Base-by-base conservation (phyloP, 1,284 basidiomycete species). In the Leccinum proliferum region DNA sequence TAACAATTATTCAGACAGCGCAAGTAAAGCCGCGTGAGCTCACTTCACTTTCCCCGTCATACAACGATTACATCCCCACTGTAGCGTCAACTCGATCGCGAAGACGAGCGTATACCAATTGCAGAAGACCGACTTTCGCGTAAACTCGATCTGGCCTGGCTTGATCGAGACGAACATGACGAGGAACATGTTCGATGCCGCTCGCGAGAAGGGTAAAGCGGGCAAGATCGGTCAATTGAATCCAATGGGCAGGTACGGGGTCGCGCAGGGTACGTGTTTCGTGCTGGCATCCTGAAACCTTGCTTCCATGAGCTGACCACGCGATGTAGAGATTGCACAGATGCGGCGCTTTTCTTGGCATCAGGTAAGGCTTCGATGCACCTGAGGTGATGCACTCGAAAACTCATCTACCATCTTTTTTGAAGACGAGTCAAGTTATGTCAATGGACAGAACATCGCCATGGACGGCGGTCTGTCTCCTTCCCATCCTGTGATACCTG, bases 91-190 rank as follows among this genome's bases (percentile, higher is more conserved):
- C 74, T 93, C 87, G 55, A 85, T 97, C 64, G 94, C 93, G 4
- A 85, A 93, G 69, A 93, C 90, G 1, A 81, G 87, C 7, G 83
- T 88, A 1, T 93, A 90, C 74, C 92, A 94, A 73, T 81, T 96
- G n/a, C 82, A 86, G 64, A 88, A 83, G 67, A 88, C 87, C 2
- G 91, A 93, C 73, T 82, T 98, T 65, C 88, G 95, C 46, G 89
- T 96, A 66, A 97, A 97, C 75, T 85, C 90, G 15, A 86, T 97
- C 65, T 96, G 93, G 70, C 95, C 95, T 2, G 95, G 95, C 18
- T 76, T 97, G 58, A 94, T 97, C 68, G 91, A 96, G 77, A 96
- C 93, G 2, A 90, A 88, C 41, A 94, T 96, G 92, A 94, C 94
- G 0, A 76, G 76, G 60, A 70, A 70, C 6, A 82, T 87, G 18